Percentiles rank a stretch among this genome's conserved stretches.
phyloP scores from a whole-genome alignment of 148 eudicot genomes.

The Heliamphora exappendiculata region DNA sequence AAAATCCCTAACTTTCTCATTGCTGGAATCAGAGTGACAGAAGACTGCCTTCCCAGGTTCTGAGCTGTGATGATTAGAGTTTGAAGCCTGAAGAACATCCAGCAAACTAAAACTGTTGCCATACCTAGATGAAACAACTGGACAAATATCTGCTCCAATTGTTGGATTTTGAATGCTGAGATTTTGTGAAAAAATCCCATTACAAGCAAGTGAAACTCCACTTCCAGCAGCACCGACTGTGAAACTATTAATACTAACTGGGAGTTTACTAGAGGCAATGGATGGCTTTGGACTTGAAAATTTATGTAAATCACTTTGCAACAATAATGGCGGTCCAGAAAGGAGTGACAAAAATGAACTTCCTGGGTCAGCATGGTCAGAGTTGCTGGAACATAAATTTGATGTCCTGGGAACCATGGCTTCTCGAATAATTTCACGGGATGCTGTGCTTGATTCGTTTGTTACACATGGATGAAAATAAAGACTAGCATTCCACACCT shows the following conservation, averaged over 20 bases:
- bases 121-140: slow-evolving; percentile 21
- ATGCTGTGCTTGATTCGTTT: slow-evolving; percentile 25
- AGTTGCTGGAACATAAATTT: slow-evolving; percentile 25
- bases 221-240: slow-evolving; percentile 17
- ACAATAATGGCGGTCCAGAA: slow-evolving; percentile 32
- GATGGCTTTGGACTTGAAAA: slow-evolving; percentile 21
- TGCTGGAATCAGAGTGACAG: slow-evolving; percentile 17
- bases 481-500: slow-evolving; percentile 27
- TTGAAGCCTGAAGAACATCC: slow-evolving; percentile 25
- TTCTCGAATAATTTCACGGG: slow-evolving; percentile 23
- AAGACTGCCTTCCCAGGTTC: slow-evolving; percentile 18
- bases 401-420: slow-evolving; percentile 20
- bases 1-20: slow-evolving; percentile 20
- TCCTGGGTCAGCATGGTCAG: slow-evolving; percentile 30
- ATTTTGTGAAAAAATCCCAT: slow-evolving; percentile 21
- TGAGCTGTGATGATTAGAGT: slow-evolving; percentile 12
- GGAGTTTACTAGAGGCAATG: slow-evolving; percentile 14
- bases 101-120: slow-evolving; percentile 17
- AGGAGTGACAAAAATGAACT: slow-evolving; percentile 35
- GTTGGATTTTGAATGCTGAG: slow-evolving; percentile 21
- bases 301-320: slow-evolving; percentile 28
- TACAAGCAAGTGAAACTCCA: slow-evolving; percentile 22
- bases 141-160: slow-evolving; percentile 16
- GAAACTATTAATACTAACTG: slow-evolving; percentile 11
- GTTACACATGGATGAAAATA: slow-evolving; percentile 18